Evolutionary conservation across 495 filamentous ascomycete genomes (phyloP).

Genomic region (Glonium stellatum): DNA sequence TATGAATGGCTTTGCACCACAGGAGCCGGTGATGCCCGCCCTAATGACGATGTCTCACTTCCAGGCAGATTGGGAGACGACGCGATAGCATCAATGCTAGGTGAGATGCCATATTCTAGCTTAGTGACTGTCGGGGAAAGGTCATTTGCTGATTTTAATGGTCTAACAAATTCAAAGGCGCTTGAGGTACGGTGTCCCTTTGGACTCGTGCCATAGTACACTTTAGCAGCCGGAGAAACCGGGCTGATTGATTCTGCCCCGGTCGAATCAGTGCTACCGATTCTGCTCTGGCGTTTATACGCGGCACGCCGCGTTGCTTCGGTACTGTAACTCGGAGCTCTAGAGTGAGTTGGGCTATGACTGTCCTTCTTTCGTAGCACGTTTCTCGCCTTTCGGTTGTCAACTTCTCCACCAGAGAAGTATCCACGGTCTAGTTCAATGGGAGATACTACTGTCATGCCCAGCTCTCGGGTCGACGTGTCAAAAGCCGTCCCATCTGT

Average conservation of each 20-base stretch:
- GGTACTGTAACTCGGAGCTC: conserved; percentile 29
- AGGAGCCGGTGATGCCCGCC: conserved; percentile 42
- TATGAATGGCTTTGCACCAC: conserved; percentile 21
- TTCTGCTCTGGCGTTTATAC: conserved; percentile 26
- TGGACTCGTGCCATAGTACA: conserved; percentile 51
- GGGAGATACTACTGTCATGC: conserved; percentile 25
- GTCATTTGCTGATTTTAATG: conserved; percentile 45
- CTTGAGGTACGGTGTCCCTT: conserved; percentile 23
- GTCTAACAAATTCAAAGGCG: conserved; percentile 30
- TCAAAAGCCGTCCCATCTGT: conserved; percentile 26
- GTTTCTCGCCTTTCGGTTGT: conserved; percentile 62
- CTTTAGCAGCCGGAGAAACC: conserved; percentile 21
- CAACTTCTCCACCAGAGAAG: conserved; percentile 82
- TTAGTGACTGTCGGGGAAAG: conserved; percentile 57
- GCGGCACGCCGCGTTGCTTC: conserved; percentile 18
- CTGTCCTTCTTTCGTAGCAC: conserved; percentile 70
- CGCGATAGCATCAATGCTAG: conserved; percentile 42
- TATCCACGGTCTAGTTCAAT: conserved; percentile 80
- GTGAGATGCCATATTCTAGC: conserved; percentile 49
- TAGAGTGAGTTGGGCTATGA: conserved; percentile 25
- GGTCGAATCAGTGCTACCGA: conserved; percentile 33
- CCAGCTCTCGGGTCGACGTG: conserved; percentile 1
- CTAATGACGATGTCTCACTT: conserved; percentile 46
- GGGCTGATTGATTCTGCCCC: conserved; percentile 38
- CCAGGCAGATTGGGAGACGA: conserved; percentile 44